Evolutionary conservation across 148 eudicot species (phyloP).

Genomic region (Camellia lanceoleosa): DNA sequence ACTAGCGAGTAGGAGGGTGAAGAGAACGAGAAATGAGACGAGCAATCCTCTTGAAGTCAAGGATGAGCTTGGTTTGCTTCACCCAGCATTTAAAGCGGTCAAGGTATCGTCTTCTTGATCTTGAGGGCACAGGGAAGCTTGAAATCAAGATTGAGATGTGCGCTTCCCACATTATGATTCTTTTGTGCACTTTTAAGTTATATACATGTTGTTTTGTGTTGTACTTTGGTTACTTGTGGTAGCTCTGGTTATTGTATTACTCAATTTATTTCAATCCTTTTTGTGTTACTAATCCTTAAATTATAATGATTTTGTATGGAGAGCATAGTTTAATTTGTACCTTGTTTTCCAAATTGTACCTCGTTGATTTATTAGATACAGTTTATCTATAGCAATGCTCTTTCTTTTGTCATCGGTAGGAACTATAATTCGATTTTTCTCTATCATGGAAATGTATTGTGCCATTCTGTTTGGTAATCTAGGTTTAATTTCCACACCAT

Average conservation of each 20-base stretch:
- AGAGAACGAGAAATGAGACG: conserved; percentile 54
- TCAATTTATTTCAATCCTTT: not conserved
- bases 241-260: conserved; percentile 10
- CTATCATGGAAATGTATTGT: not conserved
- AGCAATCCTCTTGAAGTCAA: conserved; percentile 44
- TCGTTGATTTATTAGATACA: not conserved
- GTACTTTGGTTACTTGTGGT: conserved; percentile 7
- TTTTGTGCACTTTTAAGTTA: not conserved
- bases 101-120: conserved; percentile 35
- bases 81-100: conserved; percentile 49
- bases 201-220: not conserved
- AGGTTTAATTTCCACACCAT: not conserved
- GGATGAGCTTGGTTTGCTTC: conserved; percentile 66
- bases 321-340: not conserved
- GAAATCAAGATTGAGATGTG: not conserved
- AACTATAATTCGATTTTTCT: not conserved
- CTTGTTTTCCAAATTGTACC: not conserved
- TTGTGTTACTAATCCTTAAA: not conserved
- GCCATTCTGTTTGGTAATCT: not conserved
- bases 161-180: not conserved
- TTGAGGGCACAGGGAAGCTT: not conserved
- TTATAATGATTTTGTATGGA: conserved; percentile 1
- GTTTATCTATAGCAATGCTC: not conserved
- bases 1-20: conserved; percentile 56
- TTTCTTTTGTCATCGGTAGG: not conserved